These are phyloP conservation scores for Chlamydomonas reinhardtii DNA, from an alignment of 163 green algal genomes.

Conservation along the genomic window DNA sequence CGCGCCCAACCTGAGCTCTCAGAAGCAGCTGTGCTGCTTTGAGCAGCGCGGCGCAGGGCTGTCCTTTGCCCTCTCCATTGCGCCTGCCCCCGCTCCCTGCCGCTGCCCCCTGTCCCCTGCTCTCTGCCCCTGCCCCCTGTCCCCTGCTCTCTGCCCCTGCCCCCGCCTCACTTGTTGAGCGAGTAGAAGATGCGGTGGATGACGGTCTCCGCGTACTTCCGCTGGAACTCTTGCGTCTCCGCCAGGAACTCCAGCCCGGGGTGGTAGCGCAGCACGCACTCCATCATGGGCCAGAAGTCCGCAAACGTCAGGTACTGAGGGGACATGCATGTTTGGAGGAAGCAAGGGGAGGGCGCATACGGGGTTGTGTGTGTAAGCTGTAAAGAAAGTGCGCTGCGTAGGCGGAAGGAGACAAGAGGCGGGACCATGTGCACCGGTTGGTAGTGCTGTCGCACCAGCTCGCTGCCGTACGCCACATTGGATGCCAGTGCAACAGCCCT, in stretches of 20 bases:
- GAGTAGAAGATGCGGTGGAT: slow-evolving; percentile 91
- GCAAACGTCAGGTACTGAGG: slow-evolving; percentile 69
- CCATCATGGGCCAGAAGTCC: slow-evolving; percentile 90
- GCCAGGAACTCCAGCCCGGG: slow-evolving; percentile 97
- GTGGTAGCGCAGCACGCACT: slow-evolving; percentile 88
- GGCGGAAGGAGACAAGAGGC: too few species aligned
- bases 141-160: not conserved
- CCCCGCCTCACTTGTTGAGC: slow-evolving; percentile 43
- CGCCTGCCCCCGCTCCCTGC: not conserved
- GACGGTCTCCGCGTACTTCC: slow-evolving; percentile 97
- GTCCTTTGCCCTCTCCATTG: too few species aligned
- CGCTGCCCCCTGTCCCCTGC: not conserved
- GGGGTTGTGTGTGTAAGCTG: too few species aligned
- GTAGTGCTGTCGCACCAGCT: too few species aligned
- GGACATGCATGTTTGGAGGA: not conserved
- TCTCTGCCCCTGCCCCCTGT: not conserved
- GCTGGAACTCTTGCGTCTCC: slow-evolving; percentile 97
- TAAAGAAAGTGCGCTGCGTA: too few species aligned
- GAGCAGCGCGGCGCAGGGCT: too few species aligned
- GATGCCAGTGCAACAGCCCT: too few species aligned
- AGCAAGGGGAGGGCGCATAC: too few species aligned
- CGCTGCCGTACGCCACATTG: too few species aligned
- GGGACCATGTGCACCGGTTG: too few species aligned
- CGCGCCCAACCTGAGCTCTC: too few species aligned
- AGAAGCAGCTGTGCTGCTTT: too few species aligned